A percentile compares a stretch with the other conserved stretches of the same genome.
phyloP scores from a whole-genome alignment of 257 asterid genomes.

The Eustoma russellianum region DNA sequence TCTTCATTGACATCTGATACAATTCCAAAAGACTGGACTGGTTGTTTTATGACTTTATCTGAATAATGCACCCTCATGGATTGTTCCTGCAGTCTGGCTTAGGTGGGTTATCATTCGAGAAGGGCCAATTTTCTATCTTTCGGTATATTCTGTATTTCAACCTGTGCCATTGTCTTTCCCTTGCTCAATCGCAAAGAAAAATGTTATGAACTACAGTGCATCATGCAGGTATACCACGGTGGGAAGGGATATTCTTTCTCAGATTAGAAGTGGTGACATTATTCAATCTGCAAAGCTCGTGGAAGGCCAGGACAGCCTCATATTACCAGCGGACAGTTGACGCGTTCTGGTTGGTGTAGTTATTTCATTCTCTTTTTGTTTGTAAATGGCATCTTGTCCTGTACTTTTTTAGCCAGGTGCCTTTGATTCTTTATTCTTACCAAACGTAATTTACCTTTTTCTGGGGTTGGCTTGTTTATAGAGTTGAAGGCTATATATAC shows the following conservation, averaged over 20 bases:
- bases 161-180: background rate
- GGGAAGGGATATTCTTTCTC: conserved; percentile 62
- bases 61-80: conserved; percentile 8
- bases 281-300: conserved; percentile 74
- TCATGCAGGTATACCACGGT: conserved; percentile 44
- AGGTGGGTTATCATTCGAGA: conserved; percentile 92
- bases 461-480: no score
- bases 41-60: background rate
- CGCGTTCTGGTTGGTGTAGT: background rate
- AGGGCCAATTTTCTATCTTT: conserved; percentile 90
- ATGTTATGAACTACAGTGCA: background rate
- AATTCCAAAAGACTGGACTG: background rate
- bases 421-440: background rate
- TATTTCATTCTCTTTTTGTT: background rate
- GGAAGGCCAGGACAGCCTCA: conserved; percentile 80
- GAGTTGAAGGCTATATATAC: no score
- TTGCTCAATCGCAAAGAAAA: background rate
- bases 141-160: conserved; percentile 39
- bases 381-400: background rate
- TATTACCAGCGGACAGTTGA: conserved; percentile 36
- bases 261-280: conserved; percentile 76
- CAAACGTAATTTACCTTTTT: no score
- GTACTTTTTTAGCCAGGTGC: background rate
- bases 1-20: no score
- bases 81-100: conserved; percentile 62